phyloP scores from a whole-genome alignment of 495 filamentous ascomycete species.

The Polyplosphaeria fusca region DNA sequence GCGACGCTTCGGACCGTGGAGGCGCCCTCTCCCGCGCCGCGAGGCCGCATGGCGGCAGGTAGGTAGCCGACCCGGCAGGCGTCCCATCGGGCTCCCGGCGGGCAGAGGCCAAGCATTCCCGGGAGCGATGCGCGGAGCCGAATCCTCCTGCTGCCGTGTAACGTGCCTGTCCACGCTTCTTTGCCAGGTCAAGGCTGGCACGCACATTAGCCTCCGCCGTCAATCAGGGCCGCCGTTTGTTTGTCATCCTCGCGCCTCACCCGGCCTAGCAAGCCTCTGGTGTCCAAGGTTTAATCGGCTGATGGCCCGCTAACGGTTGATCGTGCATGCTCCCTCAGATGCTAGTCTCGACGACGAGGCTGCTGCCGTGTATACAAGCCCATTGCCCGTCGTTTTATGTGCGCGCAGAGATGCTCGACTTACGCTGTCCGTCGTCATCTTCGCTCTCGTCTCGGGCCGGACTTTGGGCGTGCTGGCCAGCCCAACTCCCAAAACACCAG shows the following conservation, averaged over 20 bases:
- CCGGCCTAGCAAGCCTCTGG: not conserved
- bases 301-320: constrained; percentile 23
- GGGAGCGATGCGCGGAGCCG: constrained; percentile 10
- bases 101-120: constrained; percentile 9
- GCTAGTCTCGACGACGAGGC: constrained; percentile 7
- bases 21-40: not conserved
- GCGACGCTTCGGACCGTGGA: not conserved
- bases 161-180: constrained; percentile 26
- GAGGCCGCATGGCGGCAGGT: no score
- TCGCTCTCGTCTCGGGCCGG: no score
- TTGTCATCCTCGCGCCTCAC: constrained; percentile 16
- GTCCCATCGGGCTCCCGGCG: constrained; percentile 9
- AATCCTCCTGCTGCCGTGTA: constrained; percentile 29
- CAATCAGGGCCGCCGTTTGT: constrained; percentile 25
- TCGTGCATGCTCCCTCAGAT: constrained; percentile 16
- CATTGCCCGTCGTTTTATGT: no score
- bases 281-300: constrained; percentile 10
- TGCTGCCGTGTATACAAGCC: no score
- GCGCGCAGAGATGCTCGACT: no score
- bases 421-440: no score
- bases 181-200: constrained; percentile 17
- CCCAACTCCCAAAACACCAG: not conserved
- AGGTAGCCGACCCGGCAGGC: not conserved
- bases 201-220: constrained; percentile 30
- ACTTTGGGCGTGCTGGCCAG: constrained; percentile 10